Base-by-base conservation (phyloP, 345 rosid species). In the Eucalyptus melliodora region DNA sequence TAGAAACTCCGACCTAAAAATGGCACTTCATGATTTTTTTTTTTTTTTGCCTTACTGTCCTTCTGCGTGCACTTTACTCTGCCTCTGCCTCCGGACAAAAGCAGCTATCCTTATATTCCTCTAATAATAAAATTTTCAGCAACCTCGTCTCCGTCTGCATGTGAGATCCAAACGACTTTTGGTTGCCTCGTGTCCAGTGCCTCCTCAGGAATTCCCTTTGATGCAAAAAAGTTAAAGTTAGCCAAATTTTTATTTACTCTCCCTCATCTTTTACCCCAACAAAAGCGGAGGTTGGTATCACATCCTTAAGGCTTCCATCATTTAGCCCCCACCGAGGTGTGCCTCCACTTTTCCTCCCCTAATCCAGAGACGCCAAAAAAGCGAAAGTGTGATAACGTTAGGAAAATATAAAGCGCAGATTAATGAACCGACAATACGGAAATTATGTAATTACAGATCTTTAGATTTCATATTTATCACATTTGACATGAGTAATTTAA, bases 101-200 rank as follows among this genome's bases (percentile, higher is more conserved):
- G 47, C 47, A 21, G 47, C 24, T 2, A 77, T 11, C 83, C 6
- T 23, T 6, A 21, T 77, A 11, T 26, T 23, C 83, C 12, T 19
- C 0, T 12, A 0, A 30, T 62, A 30, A 30, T 65, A 7, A 21
- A 37, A 9, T 17, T 37, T 37, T 77, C 11, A 10, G 16, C 83
- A 69, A 0, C 9, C 2, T 37, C 8, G 26, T 2, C 16, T 37
- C 47, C 83, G 16, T 0, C 47, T 77, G 83, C 83, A 77, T 77
- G 85, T 40, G 85, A 21, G 27, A 11, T 11, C 27, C 1, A 21
- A 21, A 11, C 11, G 47, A 40, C 83, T 77, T 77, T 77, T 21
- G 47, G 47, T 21, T 21, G 47, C 83, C 83, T 77, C 83, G 47
- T 37, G 42, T 26, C 4, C 47, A 0, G 83, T 0, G 47, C 47